Evolutionary conservation across 1,284 basidiomycete genomes (phyloP).

Genomic region (Fomitopsis palustris): DNA sequence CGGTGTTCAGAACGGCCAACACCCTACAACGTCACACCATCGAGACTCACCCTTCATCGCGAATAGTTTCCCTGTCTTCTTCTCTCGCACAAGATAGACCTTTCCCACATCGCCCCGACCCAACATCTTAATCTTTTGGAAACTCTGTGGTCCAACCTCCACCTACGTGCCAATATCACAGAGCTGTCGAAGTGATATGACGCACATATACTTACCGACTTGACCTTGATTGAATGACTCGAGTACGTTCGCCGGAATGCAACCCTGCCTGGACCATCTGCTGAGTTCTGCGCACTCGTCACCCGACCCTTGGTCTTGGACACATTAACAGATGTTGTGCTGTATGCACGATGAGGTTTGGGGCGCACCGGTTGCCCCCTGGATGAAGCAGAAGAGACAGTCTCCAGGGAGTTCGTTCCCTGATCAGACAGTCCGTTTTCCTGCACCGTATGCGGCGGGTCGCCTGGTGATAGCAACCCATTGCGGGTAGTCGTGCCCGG

Average conservation of each 20-base stretch:
- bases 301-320: conserved; percentile 41
- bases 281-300: conserved; percentile 34
- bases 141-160: conserved; percentile 88
- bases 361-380: conserved; percentile 41
- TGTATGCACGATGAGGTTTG: conserved; percentile 16
- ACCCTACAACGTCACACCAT: conserved; percentile 1
- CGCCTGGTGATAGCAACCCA: conserved; percentile 70
- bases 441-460: conserved; percentile 48
- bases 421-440: conserved; percentile 54
- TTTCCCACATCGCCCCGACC: conserved; percentile 96
- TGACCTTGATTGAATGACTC: conserved; percentile 96
- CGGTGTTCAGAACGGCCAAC: conserved; percentile 1
- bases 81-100: conserved; percentile 94
- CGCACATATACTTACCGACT: conserved; percentile 56
- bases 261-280: conserved; percentile 54
- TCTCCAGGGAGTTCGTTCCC: conserved; percentile 67
- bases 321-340: conserved; percentile 20
- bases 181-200: conserved; percentile 3
- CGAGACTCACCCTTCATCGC: conserved; percentile 87
- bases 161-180: conserved; percentile 45
- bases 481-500: conserved; percentile 58
- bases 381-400: conserved; percentile 69
- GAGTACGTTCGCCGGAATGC: conserved; percentile 94
- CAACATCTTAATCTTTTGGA: conserved; percentile 92
- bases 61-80: conserved; percentile 90